Conservation (phyloP, 768 basidiomycete genomes). For the Naematelia encephala region DNA sequence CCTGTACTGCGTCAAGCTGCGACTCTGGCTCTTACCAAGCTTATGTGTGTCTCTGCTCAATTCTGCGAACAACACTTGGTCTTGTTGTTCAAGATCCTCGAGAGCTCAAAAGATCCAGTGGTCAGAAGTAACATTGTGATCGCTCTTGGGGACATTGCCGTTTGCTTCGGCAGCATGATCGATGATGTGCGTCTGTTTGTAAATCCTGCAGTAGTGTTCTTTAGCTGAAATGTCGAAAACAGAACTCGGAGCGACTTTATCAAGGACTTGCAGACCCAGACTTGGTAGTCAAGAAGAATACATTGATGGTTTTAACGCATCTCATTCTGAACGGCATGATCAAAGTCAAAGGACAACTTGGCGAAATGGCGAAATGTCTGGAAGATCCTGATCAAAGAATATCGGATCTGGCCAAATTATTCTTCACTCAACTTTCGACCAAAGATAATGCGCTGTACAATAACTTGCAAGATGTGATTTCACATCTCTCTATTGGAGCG, state of each 20-base stretch:
- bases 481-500: conserved; percentile 82
- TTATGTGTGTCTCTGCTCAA: conserved; percentile 88
- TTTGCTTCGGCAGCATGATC: conserved; percentile 94
- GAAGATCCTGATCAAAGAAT: conserved; percentile 85
- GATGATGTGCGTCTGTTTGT: conserved; percentile 74
- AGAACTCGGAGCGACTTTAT: conserved; percentile 73
- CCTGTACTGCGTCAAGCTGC: conserved; percentile 79
- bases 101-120: conserved; percentile 81
- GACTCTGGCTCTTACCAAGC: conserved; percentile 85
- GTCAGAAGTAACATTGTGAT: conserved; percentile 96
- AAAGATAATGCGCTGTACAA: conserved; percentile 99
- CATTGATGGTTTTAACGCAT: conserved; percentile 95
- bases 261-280: conserved; percentile 84
- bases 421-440: conserved; percentile 91
- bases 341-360: conserved; percentile 98
- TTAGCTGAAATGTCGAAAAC: not conserved
- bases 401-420: conserved; percentile 90
- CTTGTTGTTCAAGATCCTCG: conserved; percentile 88
- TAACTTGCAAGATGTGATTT: conserved; percentile 96
- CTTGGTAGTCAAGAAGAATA: conserved; percentile 95
- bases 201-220: not conserved
- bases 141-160: conserved; percentile 93
- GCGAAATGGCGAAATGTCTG: conserved; percentile 99
- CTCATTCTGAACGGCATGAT: conserved; percentile 98
- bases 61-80: conserved; percentile 89